phyloP scores from a whole-genome alignment of 2,329 filamentous ascomycete genomes.

The Fonsecaea monophora region DNA sequence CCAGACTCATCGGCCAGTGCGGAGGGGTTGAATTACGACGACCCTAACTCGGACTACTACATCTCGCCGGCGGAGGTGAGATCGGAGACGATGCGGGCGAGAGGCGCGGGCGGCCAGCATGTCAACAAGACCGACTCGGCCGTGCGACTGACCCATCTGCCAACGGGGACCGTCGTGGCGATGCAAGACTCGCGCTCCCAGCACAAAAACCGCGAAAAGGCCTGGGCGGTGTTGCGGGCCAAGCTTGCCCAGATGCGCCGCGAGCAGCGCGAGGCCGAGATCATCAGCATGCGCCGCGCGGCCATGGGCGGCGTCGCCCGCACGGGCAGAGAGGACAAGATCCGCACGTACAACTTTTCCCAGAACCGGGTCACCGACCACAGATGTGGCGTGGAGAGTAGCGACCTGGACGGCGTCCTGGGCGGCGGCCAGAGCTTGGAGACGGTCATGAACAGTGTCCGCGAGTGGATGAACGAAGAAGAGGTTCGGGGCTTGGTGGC shows the following conservation, averaged over 20 bases:
- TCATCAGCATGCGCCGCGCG: conserved; percentile 74
- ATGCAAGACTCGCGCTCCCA: conserved; percentile 95
- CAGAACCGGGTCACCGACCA: conserved; percentile 89
- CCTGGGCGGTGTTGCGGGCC: conserved; percentile 83
- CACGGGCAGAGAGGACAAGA: conserved; percentile 90
- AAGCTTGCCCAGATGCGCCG: conserved; percentile 79
- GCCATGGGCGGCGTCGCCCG: conserved; percentile 77
- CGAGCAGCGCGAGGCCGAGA: conserved; percentile 83
- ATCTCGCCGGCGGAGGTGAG: conserved; percentile 82
- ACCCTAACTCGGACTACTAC: conserved; percentile 91
- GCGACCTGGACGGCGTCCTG: conserved; percentile 82
- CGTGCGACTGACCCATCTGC: conserved; percentile 87
- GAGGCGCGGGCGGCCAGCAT: conserved; percentile 93
- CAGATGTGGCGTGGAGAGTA: conserved; percentile 76
- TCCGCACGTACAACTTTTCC: conserved; percentile 85
- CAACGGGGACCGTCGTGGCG: conserved; percentile 82
- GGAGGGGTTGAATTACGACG: conserved; percentile 69
- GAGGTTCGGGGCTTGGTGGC: conserved; percentile 75
- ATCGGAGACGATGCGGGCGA: conserved; percentile 86
- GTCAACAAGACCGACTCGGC: conserved; percentile 99
- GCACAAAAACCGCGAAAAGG: conserved; percentile 82
- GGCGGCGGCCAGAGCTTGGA: conserved; percentile 75
- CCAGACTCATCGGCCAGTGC: conserved; percentile 58
- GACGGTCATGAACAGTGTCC: conserved; percentile 77
- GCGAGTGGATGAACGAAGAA: conserved; percentile 73